Evolutionary conservation across 306 rosid genomes (phyloP), one percentile per base, ranked within the genome.

Genomic region (Prunus dulcis): DNA sequence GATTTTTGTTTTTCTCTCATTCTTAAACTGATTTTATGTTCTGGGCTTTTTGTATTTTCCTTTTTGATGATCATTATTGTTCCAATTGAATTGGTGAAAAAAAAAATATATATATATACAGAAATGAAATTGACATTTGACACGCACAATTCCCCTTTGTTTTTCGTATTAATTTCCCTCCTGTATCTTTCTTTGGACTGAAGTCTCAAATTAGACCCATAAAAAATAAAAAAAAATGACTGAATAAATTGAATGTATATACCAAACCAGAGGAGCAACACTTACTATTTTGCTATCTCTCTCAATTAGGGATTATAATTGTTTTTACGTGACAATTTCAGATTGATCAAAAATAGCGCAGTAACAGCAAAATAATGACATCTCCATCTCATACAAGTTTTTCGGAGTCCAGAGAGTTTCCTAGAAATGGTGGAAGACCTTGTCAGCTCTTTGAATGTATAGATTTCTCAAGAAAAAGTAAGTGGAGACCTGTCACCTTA

Each of bases 61-160:
- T 18, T 22, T 68, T 9, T 18, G 19, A 3, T 2, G 25, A 3
- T 45, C 43, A 0, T 53, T 23, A 9, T 53, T 41, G n/a, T 25
- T 27, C 17, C 10, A 7, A 23, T 17, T 62, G 34, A 46, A 66
- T 67, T 67, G 17, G 50, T 12, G 67, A 20, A 45, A 43, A 62
- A 8, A 9, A 55, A 22, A 34, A 7, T 9, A 7, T 50, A 10
- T 7, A 7, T 9, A 7, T 50, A 10, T 7, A 68, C 67, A 38
- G 25, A 22, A 27, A 76, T 27, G 52, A 38, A 77, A 38, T n/a
- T 67, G 67, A 67, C 67, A 19, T 13, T 27, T 76, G 47, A 56
- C 60, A 25, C 47, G 45, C 57, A 2, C 58, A 38, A 38, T 17
- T 64, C 9, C 10, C 17, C 1, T 1, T 70, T 15, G 3, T 51